Conservation (phyloP, 2,329 filamentous ascomycete genomes). For the Akanthomyces uredinophilus region DNA sequence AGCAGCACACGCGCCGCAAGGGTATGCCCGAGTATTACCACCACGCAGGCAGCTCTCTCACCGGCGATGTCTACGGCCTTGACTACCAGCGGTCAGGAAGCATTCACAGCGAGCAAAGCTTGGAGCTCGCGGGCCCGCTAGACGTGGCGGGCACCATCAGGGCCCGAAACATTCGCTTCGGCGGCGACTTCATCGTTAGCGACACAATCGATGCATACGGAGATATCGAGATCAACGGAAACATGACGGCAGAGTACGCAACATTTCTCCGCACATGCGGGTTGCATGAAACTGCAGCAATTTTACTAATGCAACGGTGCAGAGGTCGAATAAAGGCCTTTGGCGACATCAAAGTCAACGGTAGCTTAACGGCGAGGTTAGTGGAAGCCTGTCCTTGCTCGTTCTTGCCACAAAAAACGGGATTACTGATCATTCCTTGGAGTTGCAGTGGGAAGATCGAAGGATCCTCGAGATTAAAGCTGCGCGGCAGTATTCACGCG, state of each 20-base stretch:
- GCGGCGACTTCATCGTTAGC: conserved; percentile 39
- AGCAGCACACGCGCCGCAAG: not conserved
- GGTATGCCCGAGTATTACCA: conserved; percentile 7
- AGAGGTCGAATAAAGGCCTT: conserved; percentile 43
- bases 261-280: conserved; percentile 1
- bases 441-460: conserved; percentile 38
- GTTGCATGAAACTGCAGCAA: not conserved
- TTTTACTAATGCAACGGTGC: not conserved
- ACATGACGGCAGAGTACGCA: conserved; percentile 36
- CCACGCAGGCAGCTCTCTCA: conserved; percentile 20
- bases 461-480: conserved; percentile 41
- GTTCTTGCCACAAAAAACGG: not conserved
- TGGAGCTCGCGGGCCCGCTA: conserved; percentile 39
- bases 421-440: not conserved
- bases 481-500: conserved; percentile 39
- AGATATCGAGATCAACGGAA: conserved; percentile 37
- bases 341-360: conserved; percentile 39
- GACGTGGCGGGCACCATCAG: conserved; percentile 44
- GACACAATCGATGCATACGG: conserved; percentile 45
- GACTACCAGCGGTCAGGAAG: conserved; percentile 30
- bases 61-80: conserved; percentile 19
- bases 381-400: conserved; percentile 6
- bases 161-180: conserved; percentile 39
- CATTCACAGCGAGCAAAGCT: conserved; percentile 38
- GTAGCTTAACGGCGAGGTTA: conserved; percentile 35